phyloP scores from a whole-genome alignment of 768 basidiomycete species.

The Russula ochroleuca region DNA sequence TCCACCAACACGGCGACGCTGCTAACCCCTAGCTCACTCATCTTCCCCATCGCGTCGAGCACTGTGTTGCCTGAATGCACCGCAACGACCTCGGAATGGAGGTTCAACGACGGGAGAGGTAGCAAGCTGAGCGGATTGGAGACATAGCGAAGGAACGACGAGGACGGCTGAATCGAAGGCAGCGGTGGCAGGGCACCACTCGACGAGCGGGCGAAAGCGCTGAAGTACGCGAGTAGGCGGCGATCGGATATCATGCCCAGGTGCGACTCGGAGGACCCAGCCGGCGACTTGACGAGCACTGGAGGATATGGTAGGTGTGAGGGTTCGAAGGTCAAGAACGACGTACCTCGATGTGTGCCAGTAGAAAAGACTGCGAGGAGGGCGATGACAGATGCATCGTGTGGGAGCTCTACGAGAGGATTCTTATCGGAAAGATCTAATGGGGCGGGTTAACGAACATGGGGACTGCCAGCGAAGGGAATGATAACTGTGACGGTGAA shows the following conservation, averaged over 20 bases:
- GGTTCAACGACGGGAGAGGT: conserved; percentile 59
- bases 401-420: conserved; percentile 57
- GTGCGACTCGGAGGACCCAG: conserved; percentile 42
- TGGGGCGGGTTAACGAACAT: neutral
- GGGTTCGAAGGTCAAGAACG: neutral
- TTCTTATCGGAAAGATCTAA: conserved; percentile 85
- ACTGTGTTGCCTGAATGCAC: conserved; percentile 57
- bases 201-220: conserved; percentile 42
- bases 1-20: conserved; percentile 75
- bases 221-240: conserved; percentile 65
- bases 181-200: conserved; percentile 8
- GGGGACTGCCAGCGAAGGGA: neutral
- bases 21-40: conserved; percentile 84
- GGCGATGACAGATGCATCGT: conserved; percentile 59
- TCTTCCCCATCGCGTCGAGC: conserved; percentile 76
- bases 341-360: conserved; percentile 66
- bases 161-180: conserved; percentile 5
- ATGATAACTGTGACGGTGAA: conserved; percentile 19
- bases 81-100: conserved; percentile 60
- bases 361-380: conserved; percentile 62
- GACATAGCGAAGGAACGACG: conserved; percentile 40
- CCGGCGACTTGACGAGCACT: conserved; percentile 56
- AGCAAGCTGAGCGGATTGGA: conserved; percentile 53
- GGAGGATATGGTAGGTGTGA: neutral
- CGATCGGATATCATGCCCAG: conserved; percentile 76